Conservation (phyloP, 2,329 filamentous ascomycete species). For the Colletotrichum truncatum region DNA sequence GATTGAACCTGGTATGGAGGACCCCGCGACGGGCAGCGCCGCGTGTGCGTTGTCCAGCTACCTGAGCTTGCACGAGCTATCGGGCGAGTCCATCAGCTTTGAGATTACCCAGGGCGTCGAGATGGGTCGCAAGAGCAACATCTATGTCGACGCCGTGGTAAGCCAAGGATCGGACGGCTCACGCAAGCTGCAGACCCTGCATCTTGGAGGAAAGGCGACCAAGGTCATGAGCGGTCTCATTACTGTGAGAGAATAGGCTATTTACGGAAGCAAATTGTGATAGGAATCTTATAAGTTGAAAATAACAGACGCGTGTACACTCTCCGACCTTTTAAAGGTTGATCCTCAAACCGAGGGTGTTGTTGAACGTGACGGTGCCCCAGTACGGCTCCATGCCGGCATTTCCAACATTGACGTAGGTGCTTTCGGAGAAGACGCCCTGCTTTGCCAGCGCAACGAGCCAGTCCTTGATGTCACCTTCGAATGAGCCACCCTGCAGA, state of each 20-base stretch:
- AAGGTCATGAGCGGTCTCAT: slow-evolving; percentile 28
- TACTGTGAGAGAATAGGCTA: not conserved
- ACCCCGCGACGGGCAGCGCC: slow-evolving; percentile 71
- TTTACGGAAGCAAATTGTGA: not conserved
- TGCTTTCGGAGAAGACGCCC: slow-evolving; percentile 44
- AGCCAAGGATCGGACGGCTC: not conserved
- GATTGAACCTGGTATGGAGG: slow-evolving; percentile 62
- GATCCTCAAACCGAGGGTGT: slow-evolving; percentile 33
- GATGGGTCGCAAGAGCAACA: slow-evolving; percentile 28
- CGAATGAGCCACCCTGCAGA: slow-evolving; percentile 40
- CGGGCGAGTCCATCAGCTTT: slow-evolving; percentile 32
- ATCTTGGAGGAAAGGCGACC: slow-evolving; percentile 21
- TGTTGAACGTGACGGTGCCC: slow-evolving; percentile 35
- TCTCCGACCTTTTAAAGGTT: slow-evolving; percentile 19
- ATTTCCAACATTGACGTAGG: slow-evolving; percentile 54
- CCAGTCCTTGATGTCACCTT: slow-evolving; percentile 52
- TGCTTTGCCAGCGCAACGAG: slow-evolving; percentile 45
- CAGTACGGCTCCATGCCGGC: slow-evolving; percentile 41
- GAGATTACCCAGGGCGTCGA: slow-evolving; percentile 32
- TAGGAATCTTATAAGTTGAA: too few relatives aligned
- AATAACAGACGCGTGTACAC: not conserved
- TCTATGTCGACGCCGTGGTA: slow-evolving; percentile 10
- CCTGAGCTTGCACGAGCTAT: slow-evolving; percentile 54
- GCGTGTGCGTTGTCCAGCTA: slow-evolving; percentile 66
- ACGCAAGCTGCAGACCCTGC: slow-evolving; percentile 11